Base-by-base conservation (phyloP, 73 alveolate species). In the Paramecium sonneborni region DNA sequence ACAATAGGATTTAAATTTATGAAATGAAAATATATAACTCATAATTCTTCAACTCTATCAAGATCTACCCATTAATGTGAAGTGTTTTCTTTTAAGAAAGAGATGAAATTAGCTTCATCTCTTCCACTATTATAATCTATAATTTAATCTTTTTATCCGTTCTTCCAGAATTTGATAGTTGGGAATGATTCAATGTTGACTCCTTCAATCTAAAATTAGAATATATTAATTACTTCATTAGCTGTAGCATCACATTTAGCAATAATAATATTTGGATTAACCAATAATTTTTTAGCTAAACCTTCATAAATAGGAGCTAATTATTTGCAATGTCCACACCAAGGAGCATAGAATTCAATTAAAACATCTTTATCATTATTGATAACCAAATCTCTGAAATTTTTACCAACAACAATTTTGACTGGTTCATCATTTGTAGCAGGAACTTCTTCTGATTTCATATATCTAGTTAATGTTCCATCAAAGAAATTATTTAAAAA, bases 251-350 rank as follows among this genome's bases (percentile, higher is more conserved):
- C 99, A 89, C 96, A 79, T 92, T 97, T 96, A 23, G 99, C 99
- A 39, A 97, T 95, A 62, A 95, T 92, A 82, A 97, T 76, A 84
- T 92, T 93, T 46, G 72, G 44, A 70, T 92, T 89, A 37, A 94
- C 97, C 23, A 62, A 95, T 84, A 97, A 86, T 70, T 96, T 96
- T 67, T 85, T 76, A 58, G 99, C 99, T 43, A 97, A 95, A 68
- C 95, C 95, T 34, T 96, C 97, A 92, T 95, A 98, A 92, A 95
- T 96, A 26, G 99, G 99, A 23, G 97, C 98, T 56, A 98, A 96
- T 79, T 97, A 91, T 92, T 97, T 97, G 96, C 99, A 98, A 96
- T 98, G 99, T 55, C 99, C 99, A 93, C 99, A 98, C 98, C 98
- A 97, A 55, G 99, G 99, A 62, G 99, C 99, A 93, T 98, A 97